phyloP scores from a whole-genome alignment of 2,329 filamentous ascomycete genomes.

The Ascochyta fabae region DNA sequence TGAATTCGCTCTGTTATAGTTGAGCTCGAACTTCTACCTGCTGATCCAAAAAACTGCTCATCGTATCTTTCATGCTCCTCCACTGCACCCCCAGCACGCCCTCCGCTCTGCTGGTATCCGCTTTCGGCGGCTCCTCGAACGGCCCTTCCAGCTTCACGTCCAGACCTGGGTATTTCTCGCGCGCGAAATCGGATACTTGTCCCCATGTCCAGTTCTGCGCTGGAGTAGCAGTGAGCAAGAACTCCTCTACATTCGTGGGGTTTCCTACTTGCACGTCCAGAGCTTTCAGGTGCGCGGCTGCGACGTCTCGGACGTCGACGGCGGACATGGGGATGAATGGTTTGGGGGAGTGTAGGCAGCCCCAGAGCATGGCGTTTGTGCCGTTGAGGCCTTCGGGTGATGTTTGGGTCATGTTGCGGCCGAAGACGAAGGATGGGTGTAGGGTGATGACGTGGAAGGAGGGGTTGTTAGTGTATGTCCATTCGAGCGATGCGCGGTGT shows the following conservation, averaged over 20 bases:
- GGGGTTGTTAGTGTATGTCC: conserved; percentile 23
- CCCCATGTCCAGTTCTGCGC: conserved; percentile 22
- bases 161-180: conserved; percentile 21
- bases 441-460: conserved; percentile 31
- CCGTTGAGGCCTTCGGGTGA: conserved; percentile 20
- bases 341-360: conserved; percentile 6
- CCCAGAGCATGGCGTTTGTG: conserved; percentile 30
- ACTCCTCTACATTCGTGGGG: not conserved
- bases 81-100: conserved; percentile 23
- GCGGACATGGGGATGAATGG: conserved; percentile 19
- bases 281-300: conserved; percentile 32
- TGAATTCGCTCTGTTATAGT: not conserved
- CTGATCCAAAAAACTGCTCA: conserved; percentile 1
- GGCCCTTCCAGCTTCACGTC: conserved; percentile 13
- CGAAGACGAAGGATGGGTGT: conserved; percentile 35
- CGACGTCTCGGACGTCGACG: conserved; percentile 38
- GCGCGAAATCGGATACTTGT: conserved; percentile 19
- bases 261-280: not conserved
- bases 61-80: conserved; percentile 18
- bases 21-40: not conserved
- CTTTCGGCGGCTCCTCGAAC: conserved; percentile 5
- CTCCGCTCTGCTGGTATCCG: conserved; percentile 22
- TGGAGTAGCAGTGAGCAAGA: conserved; percentile 4
- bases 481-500: conserved; percentile 33
- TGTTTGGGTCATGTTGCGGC: conserved; percentile 28